Evolutionary conservation across 257 asterid genomes (phyloP).

Genomic region (Voacanga thouarsii): DNA sequence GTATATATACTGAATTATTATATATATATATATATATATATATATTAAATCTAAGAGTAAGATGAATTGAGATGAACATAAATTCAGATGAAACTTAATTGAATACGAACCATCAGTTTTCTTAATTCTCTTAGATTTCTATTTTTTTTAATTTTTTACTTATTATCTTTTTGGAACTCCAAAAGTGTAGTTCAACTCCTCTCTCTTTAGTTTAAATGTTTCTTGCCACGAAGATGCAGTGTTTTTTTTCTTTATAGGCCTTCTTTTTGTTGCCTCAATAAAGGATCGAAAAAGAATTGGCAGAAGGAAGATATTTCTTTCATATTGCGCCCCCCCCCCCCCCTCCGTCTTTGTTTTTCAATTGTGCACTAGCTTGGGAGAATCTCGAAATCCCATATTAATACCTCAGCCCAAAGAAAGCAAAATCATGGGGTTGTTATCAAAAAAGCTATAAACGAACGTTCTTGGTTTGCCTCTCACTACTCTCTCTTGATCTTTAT

Average conservation of each 20-base stretch:
- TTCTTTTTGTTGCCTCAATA: conserved; percentile 3
- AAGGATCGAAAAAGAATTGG: conserved; percentile 8
- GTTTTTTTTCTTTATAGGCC: not conserved
- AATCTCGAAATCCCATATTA: not conserved
- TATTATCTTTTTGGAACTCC: no score
- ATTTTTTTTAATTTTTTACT: no score
- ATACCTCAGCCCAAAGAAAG: not conserved
- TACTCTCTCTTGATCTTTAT: conserved; percentile 14
- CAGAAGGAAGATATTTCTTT: not conserved
- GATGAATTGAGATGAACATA: no score
- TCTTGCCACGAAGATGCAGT: not conserved
- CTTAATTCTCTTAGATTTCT: no score
- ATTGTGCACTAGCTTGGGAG: not conserved
- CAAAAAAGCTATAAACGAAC: conserved; percentile 10
- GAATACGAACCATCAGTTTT: no score
- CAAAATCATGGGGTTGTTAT: conserved; percentile 20
- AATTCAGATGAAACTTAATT: no score
- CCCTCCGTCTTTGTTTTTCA: not conserved
- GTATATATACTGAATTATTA: no score
- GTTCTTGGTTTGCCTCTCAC: conserved; percentile 4
- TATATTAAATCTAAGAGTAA: no score
- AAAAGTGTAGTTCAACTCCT: no score
- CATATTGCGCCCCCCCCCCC: no score
- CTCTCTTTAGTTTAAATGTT: conserved; percentile 8
- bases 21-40: no score